Conservation (phyloP, 148 eudicot species). For the Heliamphora exappendiculata region DNA sequence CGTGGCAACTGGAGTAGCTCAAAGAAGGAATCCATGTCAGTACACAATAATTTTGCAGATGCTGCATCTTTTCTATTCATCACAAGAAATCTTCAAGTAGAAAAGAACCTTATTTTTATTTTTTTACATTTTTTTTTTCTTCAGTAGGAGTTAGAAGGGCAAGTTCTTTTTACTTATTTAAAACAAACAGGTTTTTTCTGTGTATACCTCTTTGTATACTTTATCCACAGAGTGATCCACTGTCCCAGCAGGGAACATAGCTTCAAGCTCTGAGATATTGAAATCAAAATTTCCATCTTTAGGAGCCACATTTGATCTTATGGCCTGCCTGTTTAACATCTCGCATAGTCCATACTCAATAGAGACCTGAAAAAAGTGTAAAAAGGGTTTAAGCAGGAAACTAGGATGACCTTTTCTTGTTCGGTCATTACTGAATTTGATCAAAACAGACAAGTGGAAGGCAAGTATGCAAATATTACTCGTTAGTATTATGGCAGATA, state of each 20-base stretch:
- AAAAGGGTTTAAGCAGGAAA: not conserved
- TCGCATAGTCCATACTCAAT: conserved; percentile 88
- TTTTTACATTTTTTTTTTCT: not conserved
- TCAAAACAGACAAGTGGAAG: not conserved
- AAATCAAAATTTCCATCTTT: conserved; percentile 70
- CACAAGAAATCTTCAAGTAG: not conserved
- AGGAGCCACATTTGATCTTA: conserved; percentile 54
- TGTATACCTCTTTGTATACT: conserved; percentile 61
- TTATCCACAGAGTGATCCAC: conserved; percentile 45
- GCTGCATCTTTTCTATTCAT: not conserved
- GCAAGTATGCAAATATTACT: not conserved
- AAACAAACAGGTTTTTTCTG: not conserved
- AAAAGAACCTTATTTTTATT: not conserved
- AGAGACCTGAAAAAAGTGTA: conserved; percentile 48
- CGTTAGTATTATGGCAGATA: not conserved
- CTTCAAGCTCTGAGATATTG: conserved; percentile 53
- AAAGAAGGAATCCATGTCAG: conserved; percentile 15
- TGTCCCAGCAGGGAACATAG: conserved; percentile 66
- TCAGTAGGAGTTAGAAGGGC: not conserved
- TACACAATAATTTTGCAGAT: conserved; percentile 3
- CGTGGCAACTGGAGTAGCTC: conserved; percentile 51
- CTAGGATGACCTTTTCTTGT: too few species aligned
- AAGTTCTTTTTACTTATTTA: too few species aligned
- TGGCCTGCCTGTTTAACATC: conserved; percentile 65
- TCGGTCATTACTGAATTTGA: not conserved